Evolutionary conservation across 495 filamentous ascomycete genomes (phyloP), one percentile per base, ranked within the genome.

Genomic region (Cairneyella variabilis): DNA sequence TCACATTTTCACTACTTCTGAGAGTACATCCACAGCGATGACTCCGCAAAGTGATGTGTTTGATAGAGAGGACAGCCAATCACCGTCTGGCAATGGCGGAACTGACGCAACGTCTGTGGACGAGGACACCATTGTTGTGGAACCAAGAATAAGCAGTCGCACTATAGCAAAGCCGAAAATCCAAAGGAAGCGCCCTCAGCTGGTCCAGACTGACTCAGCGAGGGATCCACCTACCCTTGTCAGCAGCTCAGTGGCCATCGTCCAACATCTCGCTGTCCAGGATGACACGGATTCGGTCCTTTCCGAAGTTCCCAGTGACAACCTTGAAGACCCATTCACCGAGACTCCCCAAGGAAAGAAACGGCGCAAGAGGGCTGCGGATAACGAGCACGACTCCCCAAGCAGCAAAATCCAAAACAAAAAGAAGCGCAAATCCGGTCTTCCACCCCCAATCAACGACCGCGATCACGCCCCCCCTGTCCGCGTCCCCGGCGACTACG

Each of bases 401-500:
- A 52, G 5, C 25, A 26, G 17, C 12, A 7, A 16, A 30, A 10
- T 20, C 22, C 3, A 8, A 43, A 22, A 56, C 39, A 38, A 39
- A n/a, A n/a, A 32, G n/a, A 56, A 53, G 45, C 18, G 42, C 11
- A 58, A 57, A 39, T 41, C 39, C 22, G 50, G 32, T 25, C 9
- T 47, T 1, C 32, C 43, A 1, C 21, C 10, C 14, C 60, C 60
- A 38, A 51, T 16, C 11, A 48, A 51, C n/a, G 60, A 60, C 34
- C 20, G 47, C 12, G 62, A 61, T 47, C 51, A 56, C 44, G 52
- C 69, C 23, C 60, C 71, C 11, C 56, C 70, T 18, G 65, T 72
- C 59, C 74, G 85, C 40, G 67, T 76, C 0, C 89, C 88, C 0
- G 86, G 89, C 0, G 89, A 95, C 64, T 92, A 91, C 64, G 83